Base-by-base conservation (phyloP, 2,329 filamentous ascomycete genomes). In the Claviceps pusilla region DNA sequence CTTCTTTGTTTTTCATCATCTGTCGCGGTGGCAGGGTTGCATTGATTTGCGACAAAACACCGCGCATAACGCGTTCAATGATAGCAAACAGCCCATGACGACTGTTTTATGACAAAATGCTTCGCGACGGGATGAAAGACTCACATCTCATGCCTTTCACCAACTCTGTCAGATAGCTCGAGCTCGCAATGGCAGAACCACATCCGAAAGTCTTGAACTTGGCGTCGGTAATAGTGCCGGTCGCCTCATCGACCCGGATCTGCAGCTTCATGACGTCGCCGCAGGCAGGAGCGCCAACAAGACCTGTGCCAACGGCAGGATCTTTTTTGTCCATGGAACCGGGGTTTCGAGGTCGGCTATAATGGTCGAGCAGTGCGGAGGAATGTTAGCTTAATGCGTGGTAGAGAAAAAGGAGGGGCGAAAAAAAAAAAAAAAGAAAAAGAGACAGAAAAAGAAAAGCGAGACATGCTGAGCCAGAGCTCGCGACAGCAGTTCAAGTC, bases 131-230 rank as follows among this genome's bases (percentile, higher is more conserved):
- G 11, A 29, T 16, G 9, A 16, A 28, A 19, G 19, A 57, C 59
- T 55, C 29, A 59, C 59, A 59, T 61, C 71, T 95, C 91, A 97
- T 98, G 57, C 93, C 93, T 59, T 89, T 82, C 59, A 98, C 90
- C 57, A 98, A 76, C 72, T 95, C 89, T 1, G 93, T 98, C 64
- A 98, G 73, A 69, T 98, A 98, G 66, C 86, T 93, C 16, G 59
- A 60, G 56, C 87, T 94, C 47, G 93, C 93, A 71, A 98, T 98
- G 60, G 93, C 93, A 35, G 84, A 89, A 54, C 90, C 90, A 69
- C 90, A 96, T 52, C 90, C 90, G 67, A 96, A 96, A 0, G 90
- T 96, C 83, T 96, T 96, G 81, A 96, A 96, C 73, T 94, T 93
- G 68, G 95, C 90, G 63, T 96, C 91, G 63, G 83, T 84, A 68